phyloP scores from a whole-genome alignment of 2,329 filamentous ascomycete species.

The Colletotrichum viniferum region DNA sequence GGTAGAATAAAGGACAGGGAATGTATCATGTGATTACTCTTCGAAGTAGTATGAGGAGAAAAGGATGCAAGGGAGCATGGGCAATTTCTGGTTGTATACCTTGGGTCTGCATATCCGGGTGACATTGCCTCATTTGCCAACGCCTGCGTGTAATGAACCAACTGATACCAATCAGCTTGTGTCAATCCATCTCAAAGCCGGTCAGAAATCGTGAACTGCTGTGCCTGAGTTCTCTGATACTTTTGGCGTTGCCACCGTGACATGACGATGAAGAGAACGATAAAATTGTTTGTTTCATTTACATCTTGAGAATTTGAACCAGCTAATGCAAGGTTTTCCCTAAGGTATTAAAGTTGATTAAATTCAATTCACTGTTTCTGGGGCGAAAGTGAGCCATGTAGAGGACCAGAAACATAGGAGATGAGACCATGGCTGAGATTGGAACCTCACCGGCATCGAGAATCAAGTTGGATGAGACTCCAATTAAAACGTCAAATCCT shows the following conservation, averaged over 20 bases:
- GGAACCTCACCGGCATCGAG: fast-evolving
- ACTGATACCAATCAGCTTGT: background rate
- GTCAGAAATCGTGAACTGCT: background rate
- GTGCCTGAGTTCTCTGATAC: background rate
- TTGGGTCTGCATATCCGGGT: background rate
- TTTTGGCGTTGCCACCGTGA: background rate
- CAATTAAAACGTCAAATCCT: background rate
- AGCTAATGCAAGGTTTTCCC: background rate
- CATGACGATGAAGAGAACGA: background rate
- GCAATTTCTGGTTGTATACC: background rate
- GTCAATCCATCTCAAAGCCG: background rate
- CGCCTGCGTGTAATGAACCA: background rate
- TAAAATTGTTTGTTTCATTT: background rate
- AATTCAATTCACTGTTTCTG: background rate
- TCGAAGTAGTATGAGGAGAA: background rate
- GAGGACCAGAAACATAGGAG: background rate
- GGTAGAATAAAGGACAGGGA: background rate
- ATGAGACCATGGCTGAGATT: background rate
- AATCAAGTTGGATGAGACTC: background rate
- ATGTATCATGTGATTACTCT: background rate
- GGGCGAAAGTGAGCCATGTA: background rate
- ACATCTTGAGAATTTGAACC: background rate
- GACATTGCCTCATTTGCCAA: background rate
- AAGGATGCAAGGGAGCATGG: background rate
- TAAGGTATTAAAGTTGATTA: background rate